These are phyloP conservation scores for Potentilla sterilis DNA, from an alignment of 306 rosid genomes.

Conservation along the genomic window DNA sequence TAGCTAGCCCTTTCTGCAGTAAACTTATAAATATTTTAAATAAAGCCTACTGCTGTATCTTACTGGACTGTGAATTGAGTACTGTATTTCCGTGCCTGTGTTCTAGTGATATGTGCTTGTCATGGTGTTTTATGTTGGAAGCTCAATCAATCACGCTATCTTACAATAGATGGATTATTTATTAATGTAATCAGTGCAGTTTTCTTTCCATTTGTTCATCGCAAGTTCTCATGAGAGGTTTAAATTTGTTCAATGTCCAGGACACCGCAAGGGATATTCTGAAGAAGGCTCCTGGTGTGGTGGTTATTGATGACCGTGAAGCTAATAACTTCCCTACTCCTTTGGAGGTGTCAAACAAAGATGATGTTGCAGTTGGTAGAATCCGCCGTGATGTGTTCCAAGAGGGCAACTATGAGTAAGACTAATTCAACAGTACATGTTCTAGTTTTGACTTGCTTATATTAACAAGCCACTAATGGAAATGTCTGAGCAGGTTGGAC, in stretches of 20 bases:
- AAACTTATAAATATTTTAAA: background rate
- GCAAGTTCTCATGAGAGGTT: background rate
- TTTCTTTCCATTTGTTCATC: background rate
- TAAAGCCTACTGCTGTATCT: background rate
- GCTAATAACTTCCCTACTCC: slow-evolving; percentile 91
- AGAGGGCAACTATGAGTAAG: slow-evolving; percentile 79
- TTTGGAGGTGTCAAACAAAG: slow-evolving; percentile 87
- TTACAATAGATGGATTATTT: background rate
- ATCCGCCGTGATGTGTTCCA: slow-evolving; percentile 86
- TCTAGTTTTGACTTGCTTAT: background rate
- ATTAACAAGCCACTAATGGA: slow-evolving; percentile 15
- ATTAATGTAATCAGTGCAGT: background rate
- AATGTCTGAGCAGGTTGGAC: slow-evolving; percentile 61
- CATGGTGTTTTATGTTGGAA: background rate
- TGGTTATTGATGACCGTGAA: slow-evolving; percentile 77
- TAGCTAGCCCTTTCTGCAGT: background rate
- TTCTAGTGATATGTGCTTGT: background rate
- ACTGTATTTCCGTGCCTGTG: background rate
- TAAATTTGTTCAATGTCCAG: slow-evolving; percentile 33
- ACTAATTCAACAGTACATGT: background rate
- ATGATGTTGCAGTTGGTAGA: slow-evolving; percentile 89
- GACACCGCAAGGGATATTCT: slow-evolving; percentile 76
- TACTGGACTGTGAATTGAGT: background rate
- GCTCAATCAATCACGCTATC: background rate
- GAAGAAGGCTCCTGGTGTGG: slow-evolving; percentile 80